These are phyloP conservation scores for Typha latifolia DNA, from an alignment of 176 grass and related monocot genomes.

Conservation along the genomic window DNA sequence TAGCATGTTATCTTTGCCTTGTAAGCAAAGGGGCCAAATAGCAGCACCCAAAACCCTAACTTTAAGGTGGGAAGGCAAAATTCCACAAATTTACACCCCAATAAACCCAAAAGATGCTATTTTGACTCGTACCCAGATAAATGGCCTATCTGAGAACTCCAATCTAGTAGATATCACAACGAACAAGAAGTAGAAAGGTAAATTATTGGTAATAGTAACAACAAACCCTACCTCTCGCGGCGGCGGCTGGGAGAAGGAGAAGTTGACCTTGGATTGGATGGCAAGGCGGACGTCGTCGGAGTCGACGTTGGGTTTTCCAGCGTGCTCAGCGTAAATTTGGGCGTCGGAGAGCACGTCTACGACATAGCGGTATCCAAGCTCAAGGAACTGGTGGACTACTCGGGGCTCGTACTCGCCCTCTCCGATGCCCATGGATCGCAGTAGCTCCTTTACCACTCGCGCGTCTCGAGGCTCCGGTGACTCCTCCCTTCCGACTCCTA, in stretches of 20 bases:
- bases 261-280: slow-evolving; percentile 95
- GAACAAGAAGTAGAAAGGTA: neutral
- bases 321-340: slow-evolving; percentile 87
- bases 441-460: slow-evolving; percentile 71
- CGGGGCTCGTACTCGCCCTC: slow-evolving; percentile 92
- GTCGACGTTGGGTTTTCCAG: slow-evolving; percentile 67
- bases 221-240: slow-evolving; percentile 70
- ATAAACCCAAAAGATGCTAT: no score
- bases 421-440: slow-evolving; percentile 83
- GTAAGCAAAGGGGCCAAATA: no score
- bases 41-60: no score
- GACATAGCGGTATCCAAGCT: slow-evolving; percentile 88
- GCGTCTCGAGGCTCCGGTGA: slow-evolving; percentile 76
- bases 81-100: no score
- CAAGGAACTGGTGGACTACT: slow-evolving; percentile 90
- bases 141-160: no score
- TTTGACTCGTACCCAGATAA: no score
- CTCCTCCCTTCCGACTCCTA: slow-evolving; percentile 5
- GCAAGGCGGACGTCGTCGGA: slow-evolving; percentile 84
- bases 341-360: slow-evolving; percentile 77
- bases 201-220: neutral
- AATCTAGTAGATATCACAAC: neutral
- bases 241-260: slow-evolving; percentile 96
- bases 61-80: no score
- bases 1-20: no score